Conservation (phyloP, 495 filamentous ascomycete species). For the Parathielavia appendiculata region DNA sequence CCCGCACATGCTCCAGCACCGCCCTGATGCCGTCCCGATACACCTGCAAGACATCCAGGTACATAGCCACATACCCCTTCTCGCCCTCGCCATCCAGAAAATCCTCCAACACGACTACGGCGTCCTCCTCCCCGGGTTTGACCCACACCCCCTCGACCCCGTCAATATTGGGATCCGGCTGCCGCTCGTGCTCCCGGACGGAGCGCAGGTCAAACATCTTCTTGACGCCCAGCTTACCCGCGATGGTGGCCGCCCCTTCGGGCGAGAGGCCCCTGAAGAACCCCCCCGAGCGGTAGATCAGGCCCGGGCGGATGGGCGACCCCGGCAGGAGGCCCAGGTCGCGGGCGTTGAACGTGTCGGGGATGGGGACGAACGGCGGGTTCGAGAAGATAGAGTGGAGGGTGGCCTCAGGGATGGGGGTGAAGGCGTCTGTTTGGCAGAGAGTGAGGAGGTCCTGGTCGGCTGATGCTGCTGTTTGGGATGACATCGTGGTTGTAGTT, state of each 20-base stretch:
- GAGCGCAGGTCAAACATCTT: conserved; percentile 45
- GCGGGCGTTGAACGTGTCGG: conserved; percentile 49
- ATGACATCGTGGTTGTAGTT: not conserved
- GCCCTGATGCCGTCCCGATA: conserved; percentile 34
- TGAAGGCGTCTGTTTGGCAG: conserved; percentile 33
- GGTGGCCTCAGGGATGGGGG: conserved; percentile 27
- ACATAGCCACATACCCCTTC: conserved; percentile 38
- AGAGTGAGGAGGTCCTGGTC: conserved; percentile 39
- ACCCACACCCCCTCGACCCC: conserved; percentile 42
- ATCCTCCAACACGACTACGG: conserved; percentile 21
- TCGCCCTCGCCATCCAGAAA: conserved; percentile 42
- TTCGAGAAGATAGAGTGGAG: conserved; percentile 32
- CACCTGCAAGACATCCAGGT: conserved; percentile 37
- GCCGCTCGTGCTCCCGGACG: conserved; percentile 30
- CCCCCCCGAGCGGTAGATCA: conserved; percentile 50
- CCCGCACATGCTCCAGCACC: conserved; percentile 37
- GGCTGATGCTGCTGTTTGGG: conserved; percentile 8
- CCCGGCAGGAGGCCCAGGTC: conserved; percentile 23
- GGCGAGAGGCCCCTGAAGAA: conserved; percentile 31
- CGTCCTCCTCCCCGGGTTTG: conserved; percentile 28
- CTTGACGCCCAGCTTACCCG: conserved; percentile 34
- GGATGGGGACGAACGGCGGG: conserved; percentile 51
- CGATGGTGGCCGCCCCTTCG: conserved; percentile 36
- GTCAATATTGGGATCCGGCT: conserved; percentile 36
- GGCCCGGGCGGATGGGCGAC: conserved; percentile 36